These are phyloP conservation scores for Mallotus nudiflorus DNA, from an alignment of 345 rosid genomes.

Conservation along the genomic window DNA sequence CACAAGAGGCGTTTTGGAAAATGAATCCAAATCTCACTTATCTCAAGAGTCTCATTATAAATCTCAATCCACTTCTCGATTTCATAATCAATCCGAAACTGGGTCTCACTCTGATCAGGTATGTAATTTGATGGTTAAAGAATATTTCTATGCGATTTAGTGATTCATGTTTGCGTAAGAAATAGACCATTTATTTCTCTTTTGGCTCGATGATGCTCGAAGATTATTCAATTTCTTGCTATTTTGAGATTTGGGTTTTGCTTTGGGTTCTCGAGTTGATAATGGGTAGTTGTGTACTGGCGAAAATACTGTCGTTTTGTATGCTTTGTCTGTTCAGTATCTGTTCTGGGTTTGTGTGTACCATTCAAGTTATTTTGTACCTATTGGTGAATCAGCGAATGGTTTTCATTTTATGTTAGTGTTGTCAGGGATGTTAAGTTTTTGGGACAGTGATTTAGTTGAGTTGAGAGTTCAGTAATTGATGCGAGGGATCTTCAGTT, in stretches of 20 bases:
- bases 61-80: slow-evolving; percentile 1
- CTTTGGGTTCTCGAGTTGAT: neutral
- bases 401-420: neutral
- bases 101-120: slow-evolving; percentile 29
- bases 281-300: neutral
- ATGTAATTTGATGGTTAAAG: neutral
- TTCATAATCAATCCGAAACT: neutral
- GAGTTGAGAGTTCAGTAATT: neutral
- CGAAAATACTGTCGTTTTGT: neutral
- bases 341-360: neutral
- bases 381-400: neutral
- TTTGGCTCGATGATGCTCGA: neutral
- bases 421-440: neutral
- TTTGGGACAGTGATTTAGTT: neutral
- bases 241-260: neutral
- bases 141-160: neutral
- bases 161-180: neutral
- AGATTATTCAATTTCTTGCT: neutral
- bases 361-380: neutral
- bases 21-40: slow-evolving; percentile 25
- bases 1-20: slow-evolving; percentile 36
- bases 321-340: neutral
- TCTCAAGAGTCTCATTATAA: slow-evolving; percentile 24
- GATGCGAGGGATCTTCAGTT: neutral
- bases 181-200: neutral